These are phyloP conservation scores for Nitzschia palea DNA, from an alignment of 108 stramenopile species.

Conservation along the genomic window DNA sequence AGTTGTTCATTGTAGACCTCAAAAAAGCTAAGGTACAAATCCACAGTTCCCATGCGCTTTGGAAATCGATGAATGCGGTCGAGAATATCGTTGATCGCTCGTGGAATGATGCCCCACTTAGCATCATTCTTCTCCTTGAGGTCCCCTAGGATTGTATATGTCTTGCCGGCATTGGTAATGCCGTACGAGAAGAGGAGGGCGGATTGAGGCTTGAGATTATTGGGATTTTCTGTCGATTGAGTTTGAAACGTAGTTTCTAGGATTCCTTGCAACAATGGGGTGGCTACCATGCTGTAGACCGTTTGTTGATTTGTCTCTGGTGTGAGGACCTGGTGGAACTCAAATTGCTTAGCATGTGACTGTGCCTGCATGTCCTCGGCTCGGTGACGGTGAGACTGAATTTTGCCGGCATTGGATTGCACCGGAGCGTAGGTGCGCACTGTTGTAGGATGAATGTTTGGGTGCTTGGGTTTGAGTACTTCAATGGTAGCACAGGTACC, in stretches of 20 bases:
- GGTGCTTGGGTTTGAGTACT: constrained; percentile 18
- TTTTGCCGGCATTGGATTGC: constrained; percentile 65
- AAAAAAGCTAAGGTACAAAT: constrained; percentile 84
- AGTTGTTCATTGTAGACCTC: constrained; percentile 99
- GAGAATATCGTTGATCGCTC: constrained; percentile 74
- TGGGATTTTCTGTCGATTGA: constrained; percentile 9
- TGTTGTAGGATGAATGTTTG: constrained; percentile 35
- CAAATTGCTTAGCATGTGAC: constrained; percentile 62
- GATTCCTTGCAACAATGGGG: constrained; percentile 71
- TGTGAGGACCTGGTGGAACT: constrained; percentile 70
- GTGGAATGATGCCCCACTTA: constrained; percentile 83
- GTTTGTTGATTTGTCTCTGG: constrained; percentile 55
- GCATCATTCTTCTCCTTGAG: constrained; percentile 36
- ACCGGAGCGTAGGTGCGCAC: constrained; percentile 76
- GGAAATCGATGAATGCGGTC: constrained; percentile 30
- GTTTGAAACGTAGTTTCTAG: constrained; percentile 32
- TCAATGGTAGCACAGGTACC: constrained; percentile 54
- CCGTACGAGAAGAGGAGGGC: constrained; percentile 96
- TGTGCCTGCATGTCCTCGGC: constrained; percentile 18
- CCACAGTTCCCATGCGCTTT: neutral
- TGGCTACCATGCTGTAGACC: constrained; percentile 61
- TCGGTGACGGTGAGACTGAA: constrained; percentile 23
- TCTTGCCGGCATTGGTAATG: constrained; percentile 98
- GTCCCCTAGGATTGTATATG: constrained; percentile 94
- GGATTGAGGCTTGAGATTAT: constrained; percentile 42